These are phyloP conservation scores for Metschnikowia shivogae DNA, from an alignment of 805 yeast species.

Conservation along the genomic window DNA sequence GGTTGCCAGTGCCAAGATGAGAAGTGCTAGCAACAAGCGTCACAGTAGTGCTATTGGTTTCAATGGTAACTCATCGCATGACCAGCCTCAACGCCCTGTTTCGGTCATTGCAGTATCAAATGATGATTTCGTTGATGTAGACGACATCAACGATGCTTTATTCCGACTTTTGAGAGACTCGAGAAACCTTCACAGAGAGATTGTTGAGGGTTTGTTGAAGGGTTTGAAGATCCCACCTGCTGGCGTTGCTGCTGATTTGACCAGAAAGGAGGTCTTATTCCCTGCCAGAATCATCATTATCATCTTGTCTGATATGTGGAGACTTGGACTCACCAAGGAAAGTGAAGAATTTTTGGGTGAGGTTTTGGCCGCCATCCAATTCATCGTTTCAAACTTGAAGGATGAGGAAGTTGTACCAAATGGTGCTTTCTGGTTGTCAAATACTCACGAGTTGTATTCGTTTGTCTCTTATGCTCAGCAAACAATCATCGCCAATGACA, in stretches of 20 bases:
- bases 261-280: constrained; percentile 87
- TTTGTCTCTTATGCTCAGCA: constrained; percentile 92
- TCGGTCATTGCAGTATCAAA: constrained; percentile 57
- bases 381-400: constrained; percentile 68
- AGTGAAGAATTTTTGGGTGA: constrained; percentile 88
- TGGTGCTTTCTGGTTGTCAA: constrained; percentile 97
- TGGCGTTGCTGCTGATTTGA: constrained; percentile 75
- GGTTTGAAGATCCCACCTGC: constrained; percentile 84
- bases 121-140: constrained; percentile 51
- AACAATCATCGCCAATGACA: constrained; percentile 82
- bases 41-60: constrained; percentile 38
- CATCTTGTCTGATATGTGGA: constrained; percentile 95
- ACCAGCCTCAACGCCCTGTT: constrained; percentile 50
- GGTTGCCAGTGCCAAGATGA: constrained; percentile 30
- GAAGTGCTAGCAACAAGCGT: constrained; percentile 36
- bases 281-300: constrained; percentile 94
- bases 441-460: constrained; percentile 91
- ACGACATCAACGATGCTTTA: constrained; percentile 71
- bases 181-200: constrained; percentile 70
- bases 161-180: constrained; percentile 70
- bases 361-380: constrained; percentile 82
- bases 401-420: constrained; percentile 86
- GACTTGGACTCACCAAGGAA: constrained; percentile 88
- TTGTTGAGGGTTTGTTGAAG: constrained; percentile 79
- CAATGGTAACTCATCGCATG: constrained; percentile 31